Conservation (phyloP, 2,329 filamentous ascomycete genomes). For the Talaromyces funiculosus region DNA sequence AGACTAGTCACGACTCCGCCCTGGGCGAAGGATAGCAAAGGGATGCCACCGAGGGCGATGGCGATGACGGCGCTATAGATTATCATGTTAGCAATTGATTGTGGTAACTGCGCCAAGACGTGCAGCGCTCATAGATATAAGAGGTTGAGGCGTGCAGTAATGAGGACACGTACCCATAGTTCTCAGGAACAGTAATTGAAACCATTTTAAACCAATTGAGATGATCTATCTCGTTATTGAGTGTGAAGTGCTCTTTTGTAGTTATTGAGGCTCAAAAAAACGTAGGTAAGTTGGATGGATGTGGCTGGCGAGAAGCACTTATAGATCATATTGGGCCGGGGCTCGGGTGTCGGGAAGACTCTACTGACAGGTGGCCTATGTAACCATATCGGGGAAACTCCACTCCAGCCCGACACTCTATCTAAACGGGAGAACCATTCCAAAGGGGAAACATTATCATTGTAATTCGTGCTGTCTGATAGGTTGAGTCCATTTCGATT, state of each 20-base stretch:
- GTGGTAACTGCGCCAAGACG: neutral
- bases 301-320: neutral
- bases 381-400: neutral
- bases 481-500: neutral
- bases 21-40: constrained; percentile 50
- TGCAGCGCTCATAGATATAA: neutral
- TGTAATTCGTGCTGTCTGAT: no score
- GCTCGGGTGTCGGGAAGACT: neutral
- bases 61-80: constrained; percentile 49
- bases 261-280: neutral
- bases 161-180: constrained; percentile 41
- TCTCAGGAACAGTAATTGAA: constrained; percentile 41
- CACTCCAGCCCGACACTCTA: neutral
- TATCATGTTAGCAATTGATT: neutral
- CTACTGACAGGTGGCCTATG: neutral
- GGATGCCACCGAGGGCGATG: constrained; percentile 50
- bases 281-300: neutral
- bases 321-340: neutral
- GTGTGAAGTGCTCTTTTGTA: neutral
- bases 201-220: constrained; percentile 26
- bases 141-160: neutral
- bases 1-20: constrained; percentile 40
- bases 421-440: neutral
- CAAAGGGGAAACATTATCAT: no score
- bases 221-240: neutral